Evolutionary conservation across 768 basidiomycete species (phyloP), one percentile per base, ranked within the genome.

Genomic region (Rhizopogon vesiculosus): DNA sequence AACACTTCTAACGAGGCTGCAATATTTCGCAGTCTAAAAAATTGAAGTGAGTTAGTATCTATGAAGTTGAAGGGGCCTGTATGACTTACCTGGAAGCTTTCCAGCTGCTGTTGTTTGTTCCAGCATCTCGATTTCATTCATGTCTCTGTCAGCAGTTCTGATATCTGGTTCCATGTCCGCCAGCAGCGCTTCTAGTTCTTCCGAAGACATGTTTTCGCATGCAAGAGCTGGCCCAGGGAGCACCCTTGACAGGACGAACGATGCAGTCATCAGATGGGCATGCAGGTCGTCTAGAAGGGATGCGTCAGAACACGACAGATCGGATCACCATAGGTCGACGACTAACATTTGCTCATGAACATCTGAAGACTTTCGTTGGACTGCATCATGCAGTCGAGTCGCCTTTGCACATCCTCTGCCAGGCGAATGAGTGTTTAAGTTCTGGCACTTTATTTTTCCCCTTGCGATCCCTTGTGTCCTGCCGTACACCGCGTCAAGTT

Each of bases 151-250:
- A 9, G 89, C 91, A 33, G 31, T 81, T 31, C 91, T 89, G 51
- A 93, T 83, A 49, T 93, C 91, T 4, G 84, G 80, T 60, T 92
- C 91, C 84, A 93, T 88, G 64, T 93, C 91, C 0, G 78, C 69
- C 8, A 92, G 69, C 54, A 89, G 76, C 0, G 85, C 84, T 41
- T 89, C 86, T 8, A 92, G 72, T 61, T 89, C 89, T 55, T 80
- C 79, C 0, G 81, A 63, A 0, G 85, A 77, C 83, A 92, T 85
- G 40, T 77, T 77, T 51, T 81, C 81, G 55, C 86, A 87, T 25
- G 83, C 68, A 7, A 85, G 80, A 1, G 77, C 68, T 12, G 67
- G 53, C 15, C 75, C 76, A 1, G 76, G 77, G 15, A 84, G 66
- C 16, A 81, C 74, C 19, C 83, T 84, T n/a, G 88, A 84, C 45